Conservation (phyloP, 75 land plant species). For the Picea sitchensis region DNA sequence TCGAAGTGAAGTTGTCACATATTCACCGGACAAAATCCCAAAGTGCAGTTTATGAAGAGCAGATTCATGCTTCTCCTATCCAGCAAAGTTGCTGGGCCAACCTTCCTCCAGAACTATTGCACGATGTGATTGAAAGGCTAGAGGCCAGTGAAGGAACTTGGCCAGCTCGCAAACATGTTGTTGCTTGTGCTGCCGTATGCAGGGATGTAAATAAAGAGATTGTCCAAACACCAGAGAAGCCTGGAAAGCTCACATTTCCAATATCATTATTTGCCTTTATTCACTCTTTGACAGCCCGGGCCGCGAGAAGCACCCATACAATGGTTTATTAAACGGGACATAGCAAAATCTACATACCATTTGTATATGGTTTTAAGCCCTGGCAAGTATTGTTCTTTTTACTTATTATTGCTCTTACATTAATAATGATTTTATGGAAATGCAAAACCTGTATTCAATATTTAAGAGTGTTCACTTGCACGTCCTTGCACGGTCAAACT, state of each 20-base stretch:
- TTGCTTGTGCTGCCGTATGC: slow-evolving; percentile 31
- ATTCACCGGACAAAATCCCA: background rate
- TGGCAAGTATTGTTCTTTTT: slow-evolving; percentile 22
- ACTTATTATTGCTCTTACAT: too few relatives aligned
- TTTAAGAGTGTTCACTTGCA: too few relatives aligned
- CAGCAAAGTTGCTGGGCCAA: slow-evolving; percentile 27
- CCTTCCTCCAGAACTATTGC: slow-evolving; percentile 32
- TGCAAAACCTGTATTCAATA: too few relatives aligned
- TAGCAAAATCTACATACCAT: slow-evolving; percentile 56
- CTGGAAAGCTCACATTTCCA: slow-evolving; percentile 38
- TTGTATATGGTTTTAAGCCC: slow-evolving; percentile 66
- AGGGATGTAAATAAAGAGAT: slow-evolving; percentile 30
- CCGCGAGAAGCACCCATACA: slow-evolving; percentile 36
- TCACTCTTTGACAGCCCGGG: slow-evolving; percentile 53
- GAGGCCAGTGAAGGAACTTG: slow-evolving; percentile 18
- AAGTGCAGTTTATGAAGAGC: background rate
- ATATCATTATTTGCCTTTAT: slow-evolving; percentile 3
- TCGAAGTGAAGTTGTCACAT: slow-evolving; percentile 28
- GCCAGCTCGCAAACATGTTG: slow-evolving; percentile 36
- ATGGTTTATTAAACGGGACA: background rate
- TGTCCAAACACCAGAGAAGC: slow-evolving; percentile 28
- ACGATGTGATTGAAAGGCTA: too few relatives aligned
- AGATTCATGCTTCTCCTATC: background rate
- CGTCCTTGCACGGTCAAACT: too few relatives aligned
- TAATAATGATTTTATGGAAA: too few relatives aligned